phyloP scores from a whole-genome alignment of 2,329 filamentous ascomycete genomes.

The Penicillium sp. region DNA sequence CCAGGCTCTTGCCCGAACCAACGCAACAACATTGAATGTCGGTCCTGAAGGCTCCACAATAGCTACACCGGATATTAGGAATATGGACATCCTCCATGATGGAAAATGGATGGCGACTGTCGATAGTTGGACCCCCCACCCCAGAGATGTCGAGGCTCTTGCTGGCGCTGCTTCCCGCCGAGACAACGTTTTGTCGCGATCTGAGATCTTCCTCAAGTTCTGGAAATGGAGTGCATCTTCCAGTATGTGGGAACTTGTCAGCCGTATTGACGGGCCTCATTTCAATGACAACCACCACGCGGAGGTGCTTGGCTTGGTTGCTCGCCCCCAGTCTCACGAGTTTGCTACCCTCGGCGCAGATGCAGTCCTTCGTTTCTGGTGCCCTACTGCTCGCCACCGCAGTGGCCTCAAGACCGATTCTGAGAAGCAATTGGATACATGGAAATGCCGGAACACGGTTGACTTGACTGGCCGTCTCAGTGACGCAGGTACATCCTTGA shows the following conservation, averaged over 20 bases:
- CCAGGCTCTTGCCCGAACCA: constrained; percentile 86
- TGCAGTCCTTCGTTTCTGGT: constrained; percentile 76
- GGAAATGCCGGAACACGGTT: constrained; percentile 66
- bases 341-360: constrained; percentile 89
- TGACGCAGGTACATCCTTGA: constrained; percentile 31
- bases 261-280: constrained; percentile 83
- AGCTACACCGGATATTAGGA: constrained; percentile 73
- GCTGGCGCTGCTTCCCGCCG: constrained; percentile 40
- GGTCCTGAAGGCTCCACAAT: constrained; percentile 71
- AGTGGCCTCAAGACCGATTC: constrained; percentile 62
- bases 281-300: constrained; percentile 54
- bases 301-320: constrained; percentile 69
- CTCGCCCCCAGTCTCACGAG: constrained; percentile 66
- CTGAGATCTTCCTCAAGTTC: constrained; percentile 84
- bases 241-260: constrained; percentile 70
- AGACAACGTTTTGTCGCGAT: constrained; percentile 39
- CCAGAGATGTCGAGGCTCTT: constrained; percentile 65
- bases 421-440: constrained; percentile 62
- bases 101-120: constrained; percentile 89
- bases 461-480: constrained; percentile 45
- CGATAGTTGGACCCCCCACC: constrained; percentile 83
- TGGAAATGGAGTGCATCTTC: constrained; percentile 68
- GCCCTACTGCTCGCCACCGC: constrained; percentile 67
- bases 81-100: constrained; percentile 74
- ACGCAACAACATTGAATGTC: constrained; percentile 77